These are phyloP conservation scores for Paraphaeosphaeria minitans DNA, from an alignment of 2,329 filamentous ascomycete genomes.

Conservation along the genomic window DNA sequence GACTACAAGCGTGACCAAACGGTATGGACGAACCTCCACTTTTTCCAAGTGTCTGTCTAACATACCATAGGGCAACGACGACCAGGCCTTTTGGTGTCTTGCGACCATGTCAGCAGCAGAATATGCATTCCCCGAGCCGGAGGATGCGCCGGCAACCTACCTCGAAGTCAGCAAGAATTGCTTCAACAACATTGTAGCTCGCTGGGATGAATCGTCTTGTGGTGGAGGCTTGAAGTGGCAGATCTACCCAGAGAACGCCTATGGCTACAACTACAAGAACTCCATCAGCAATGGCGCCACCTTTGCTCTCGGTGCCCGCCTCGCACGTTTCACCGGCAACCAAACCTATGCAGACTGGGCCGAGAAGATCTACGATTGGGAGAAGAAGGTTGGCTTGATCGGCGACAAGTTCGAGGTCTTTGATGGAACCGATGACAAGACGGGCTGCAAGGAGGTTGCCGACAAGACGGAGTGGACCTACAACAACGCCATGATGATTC, in stretches of 20 bases:
- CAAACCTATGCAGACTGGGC: slow-evolving; percentile 65
- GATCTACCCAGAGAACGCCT: slow-evolving; percentile 74
- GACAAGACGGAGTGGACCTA: slow-evolving; percentile 63
- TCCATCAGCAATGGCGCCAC: slow-evolving; percentile 80
- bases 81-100: slow-evolving; percentile 76
- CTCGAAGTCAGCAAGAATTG: slow-evolving; percentile 70
- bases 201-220: slow-evolving; percentile 73
- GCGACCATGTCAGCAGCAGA: slow-evolving; percentile 71
- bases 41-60: neutral
- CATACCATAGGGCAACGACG: slow-evolving; percentile 67
- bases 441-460: slow-evolving; percentile 55
- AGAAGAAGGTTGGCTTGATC: slow-evolving; percentile 56
- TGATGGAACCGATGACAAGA: slow-evolving; percentile 59
- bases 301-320: slow-evolving; percentile 78
- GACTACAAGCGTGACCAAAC: slow-evolving; percentile 47
- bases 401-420: slow-evolving; percentile 57
- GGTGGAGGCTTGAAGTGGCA: slow-evolving; percentile 80
- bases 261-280: slow-evolving; percentile 82
- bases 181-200: slow-evolving; percentile 70
- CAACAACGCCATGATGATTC: slow-evolving; percentile 60
- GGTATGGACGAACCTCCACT: slow-evolving; percentile 16
- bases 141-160: slow-evolving; percentile 56
- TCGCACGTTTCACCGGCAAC: slow-evolving; percentile 72
- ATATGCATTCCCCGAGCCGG: slow-evolving; percentile 67
- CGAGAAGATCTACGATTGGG: slow-evolving; percentile 66